Evolutionary conservation across 2,329 filamentous ascomycete species (phyloP).

Genomic region (Neophaeococcomyces aloes): DNA sequence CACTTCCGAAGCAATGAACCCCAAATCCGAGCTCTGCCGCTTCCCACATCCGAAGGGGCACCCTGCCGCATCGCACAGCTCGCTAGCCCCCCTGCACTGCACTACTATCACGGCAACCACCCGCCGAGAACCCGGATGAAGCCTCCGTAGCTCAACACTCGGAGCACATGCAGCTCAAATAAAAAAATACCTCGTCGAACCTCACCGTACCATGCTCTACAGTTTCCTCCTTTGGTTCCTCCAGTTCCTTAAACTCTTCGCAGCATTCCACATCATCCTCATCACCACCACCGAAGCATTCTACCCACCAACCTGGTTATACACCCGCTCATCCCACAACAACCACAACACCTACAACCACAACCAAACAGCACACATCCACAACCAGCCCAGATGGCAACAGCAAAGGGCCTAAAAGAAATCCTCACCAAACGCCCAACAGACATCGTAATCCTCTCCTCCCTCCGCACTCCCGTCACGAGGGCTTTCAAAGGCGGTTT

Average conservation of each 20-base stretch:
- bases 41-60: conserved; percentile 8
- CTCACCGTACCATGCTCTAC: not conserved
- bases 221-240: not conserved
- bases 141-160: not conserved
- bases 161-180: not conserved
- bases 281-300: conserved; percentile 1
- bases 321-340: not conserved
- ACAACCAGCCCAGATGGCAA: conserved; percentile 12
- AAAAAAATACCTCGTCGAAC: not conserved
- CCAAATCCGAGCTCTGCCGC: not conserved
- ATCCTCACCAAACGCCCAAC: conserved; percentile 68
- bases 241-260: conserved; percentile 1
- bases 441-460: conserved; percentile 79
- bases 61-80: not conserved
- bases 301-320: conserved; percentile 5
- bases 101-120: not conserved
- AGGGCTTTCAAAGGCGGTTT: conserved; percentile 73
- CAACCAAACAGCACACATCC: not conserved
- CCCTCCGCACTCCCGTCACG: conserved; percentile 79
- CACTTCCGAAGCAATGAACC: not conserved
- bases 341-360: not conserved
- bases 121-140: not conserved
- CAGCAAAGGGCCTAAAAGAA: conserved; percentile 56
- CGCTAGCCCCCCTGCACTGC: not conserved
- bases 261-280: not conserved